A percentile compares a stretch with the other conserved stretches of the same genome.
These are phyloP conservation scores for Fraxinus anomala DNA, from an alignment of 257 asterid species.

Conservation along the genomic window DNA sequence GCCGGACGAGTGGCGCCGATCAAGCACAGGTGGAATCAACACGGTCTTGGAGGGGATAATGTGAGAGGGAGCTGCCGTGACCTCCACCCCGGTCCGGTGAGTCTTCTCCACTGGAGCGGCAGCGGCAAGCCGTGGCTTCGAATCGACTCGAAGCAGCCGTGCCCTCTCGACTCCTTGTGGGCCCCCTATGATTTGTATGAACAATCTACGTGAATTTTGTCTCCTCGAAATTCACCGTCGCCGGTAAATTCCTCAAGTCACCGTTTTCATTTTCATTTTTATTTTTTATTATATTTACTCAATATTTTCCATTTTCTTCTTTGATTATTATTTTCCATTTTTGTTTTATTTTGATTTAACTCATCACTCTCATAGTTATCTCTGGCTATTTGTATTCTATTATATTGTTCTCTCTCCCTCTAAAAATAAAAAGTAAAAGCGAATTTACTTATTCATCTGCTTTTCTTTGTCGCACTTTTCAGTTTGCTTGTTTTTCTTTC, in stretches of 20 bases:
- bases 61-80: slow-evolving; percentile 86
- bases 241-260: slow-evolving; percentile 64
- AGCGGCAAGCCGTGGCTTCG: slow-evolving; percentile 91
- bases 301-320: slow-evolving; percentile 22
- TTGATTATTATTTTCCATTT: slow-evolving; percentile 21
- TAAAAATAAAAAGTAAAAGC: slow-evolving; percentile 39
- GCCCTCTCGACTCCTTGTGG: slow-evolving; percentile 82
- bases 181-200: slow-evolving; percentile 78
- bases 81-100: slow-evolving; percentile 85
- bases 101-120: slow-evolving; percentile 98
- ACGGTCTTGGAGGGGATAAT: slow-evolving; percentile 88
- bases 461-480: slow-evolving; percentile 12
- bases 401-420: slow-evolving; percentile 24
- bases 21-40: slow-evolving; percentile 94
- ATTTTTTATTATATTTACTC: slow-evolving; percentile 21
- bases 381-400: slow-evolving; percentile 43
- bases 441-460: slow-evolving; percentile 24
- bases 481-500: not conserved
- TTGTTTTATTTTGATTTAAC: slow-evolving; percentile 46
- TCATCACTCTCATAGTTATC: slow-evolving; percentile 29
- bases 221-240: slow-evolving; percentile 13
- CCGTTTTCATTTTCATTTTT: not conserved
- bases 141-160: slow-evolving; percentile 72
- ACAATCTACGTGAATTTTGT: slow-evolving; percentile 36
- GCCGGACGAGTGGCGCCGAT: slow-evolving; percentile 95